These are phyloP conservation scores for Paecilomyces sp. DNA, from an alignment of 2,329 filamentous ascomycete species.

Conservation along the genomic window DNA sequence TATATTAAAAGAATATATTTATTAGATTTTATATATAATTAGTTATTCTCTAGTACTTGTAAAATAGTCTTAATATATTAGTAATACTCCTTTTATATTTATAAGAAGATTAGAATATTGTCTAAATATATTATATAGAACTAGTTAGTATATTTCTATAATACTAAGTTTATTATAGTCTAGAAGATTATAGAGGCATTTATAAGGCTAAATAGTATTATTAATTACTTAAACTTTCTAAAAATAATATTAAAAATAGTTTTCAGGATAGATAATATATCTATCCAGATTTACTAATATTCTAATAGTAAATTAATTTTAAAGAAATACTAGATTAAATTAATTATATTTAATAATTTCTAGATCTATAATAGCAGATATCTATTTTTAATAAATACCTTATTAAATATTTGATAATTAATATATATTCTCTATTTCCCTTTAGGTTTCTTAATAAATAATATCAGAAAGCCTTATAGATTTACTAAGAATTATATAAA, in stretches of 20 bases:
- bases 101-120: background rate
- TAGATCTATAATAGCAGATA: background rate
- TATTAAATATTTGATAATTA: background rate
- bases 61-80: too few relatives aligned
- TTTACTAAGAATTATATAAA: background rate
- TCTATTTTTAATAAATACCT: background rate
- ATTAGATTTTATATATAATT: background rate
- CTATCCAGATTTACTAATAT: background rate
- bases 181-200: background rate
- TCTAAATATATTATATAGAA: background rate
- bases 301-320: background rate
- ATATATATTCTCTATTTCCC: background rate
- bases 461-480: background rate
- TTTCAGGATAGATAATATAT: background rate
- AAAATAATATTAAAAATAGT: background rate
- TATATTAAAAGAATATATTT: background rate
- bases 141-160: background rate
- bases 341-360: background rate
- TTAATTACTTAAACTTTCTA: background rate
- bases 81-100: background rate
- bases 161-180: background rate
- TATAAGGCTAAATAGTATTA: background rate
- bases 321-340: background rate
- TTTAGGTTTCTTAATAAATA: background rate
- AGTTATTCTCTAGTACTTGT: too few relatives aligned